phyloP scores from a whole-genome alignment of 2,329 filamentous ascomycete genomes.

The Herpomyces periplanetae region DNA sequence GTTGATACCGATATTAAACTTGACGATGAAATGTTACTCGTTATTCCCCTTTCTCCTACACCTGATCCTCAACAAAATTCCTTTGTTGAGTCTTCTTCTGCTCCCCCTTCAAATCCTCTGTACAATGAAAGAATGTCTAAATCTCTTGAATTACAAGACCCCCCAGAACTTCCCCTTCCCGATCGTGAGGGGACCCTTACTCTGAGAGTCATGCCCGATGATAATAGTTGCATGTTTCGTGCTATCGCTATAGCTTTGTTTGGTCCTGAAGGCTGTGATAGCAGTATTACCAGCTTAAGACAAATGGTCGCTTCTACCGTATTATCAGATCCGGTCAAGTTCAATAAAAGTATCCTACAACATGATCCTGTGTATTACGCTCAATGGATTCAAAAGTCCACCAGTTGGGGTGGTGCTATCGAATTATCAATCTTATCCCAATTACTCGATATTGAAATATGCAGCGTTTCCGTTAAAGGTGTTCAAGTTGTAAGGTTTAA shows the following conservation, averaged over 20 bases:
- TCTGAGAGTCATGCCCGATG: slow-evolving; percentile 75
- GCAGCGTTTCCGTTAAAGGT: slow-evolving; percentile 37
- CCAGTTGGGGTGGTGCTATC: slow-evolving; percentile 67
- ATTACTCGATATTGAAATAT: slow-evolving; percentile 51
- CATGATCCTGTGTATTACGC: slow-evolving; percentile 31
- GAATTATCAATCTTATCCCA: slow-evolving; percentile 52
- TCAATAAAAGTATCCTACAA: slow-evolving; percentile 36
- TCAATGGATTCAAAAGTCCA: slow-evolving; percentile 32
- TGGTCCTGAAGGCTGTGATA: slow-evolving; percentile 15
- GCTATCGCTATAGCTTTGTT: slow-evolving; percentile 49
- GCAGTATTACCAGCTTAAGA: slow-evolving; percentile 29
- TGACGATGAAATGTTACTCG: too few relatives aligned
- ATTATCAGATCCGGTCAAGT: slow-evolving; percentile 25
- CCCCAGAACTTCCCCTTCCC: slow-evolving; percentile 18
- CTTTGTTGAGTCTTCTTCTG: too few relatives aligned
- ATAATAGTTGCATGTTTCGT: slow-evolving; percentile 77
- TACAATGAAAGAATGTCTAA: too few relatives aligned
- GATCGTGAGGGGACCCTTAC: slow-evolving; percentile 18
- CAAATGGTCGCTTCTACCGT: slow-evolving; percentile 42
- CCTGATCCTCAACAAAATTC: too few relatives aligned
- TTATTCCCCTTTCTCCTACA: too few relatives aligned
- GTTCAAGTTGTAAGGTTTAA: slow-evolving; percentile 33
- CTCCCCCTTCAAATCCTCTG: too few relatives aligned
- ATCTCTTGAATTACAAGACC: too few relatives aligned
- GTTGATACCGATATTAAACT: too few relatives aligned